Evolutionary conservation across 164 flowering plant species (phyloP), one percentile per base, ranked within the genome.

Genomic region (Cinnamomum chago): DNA sequence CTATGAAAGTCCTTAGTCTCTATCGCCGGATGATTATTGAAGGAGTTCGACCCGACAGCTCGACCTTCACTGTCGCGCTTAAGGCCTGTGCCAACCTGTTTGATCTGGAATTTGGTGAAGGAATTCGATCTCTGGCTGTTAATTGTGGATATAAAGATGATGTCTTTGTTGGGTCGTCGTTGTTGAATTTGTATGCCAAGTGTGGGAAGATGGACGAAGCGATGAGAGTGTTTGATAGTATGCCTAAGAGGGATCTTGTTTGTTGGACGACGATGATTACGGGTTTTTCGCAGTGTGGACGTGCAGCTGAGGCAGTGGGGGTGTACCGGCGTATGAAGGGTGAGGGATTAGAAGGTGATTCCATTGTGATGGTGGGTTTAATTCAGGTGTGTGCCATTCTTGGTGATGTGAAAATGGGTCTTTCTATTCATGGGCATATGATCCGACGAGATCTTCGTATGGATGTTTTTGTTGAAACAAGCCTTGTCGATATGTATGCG

Each of bases 401-500:
- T 24, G 79, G 83, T 23, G 75, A 76, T 70, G 10, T 58, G 27
- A 81, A 73, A 51, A 47, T 70, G 67, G 79, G 81, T 50, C 73
- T 70, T 52, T 81, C 83, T 50, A 66, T 76, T 78, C 81, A 81
- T 68, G 83, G 79, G 30, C 70, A 62, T 55, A 73, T 81, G 67
- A 78, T 81, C 1, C 68, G 83, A n/a, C 71, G 64, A 62, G 73
- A 76, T 6, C 10, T 78, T 72, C 58, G 58, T n/a, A 71, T 62
- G 74, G 83, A 78, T 62, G 76, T 81, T 76, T 81, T 81, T 14
- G 65, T 73, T 23, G 70, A 78, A 55, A 81, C 83, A 9, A 70
- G 81, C 68, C 72, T 81, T 6, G 75, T 81, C 17, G 83, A 81
- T 67, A 78, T 81, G 83, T 81, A 81, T 24, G 79, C 69, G 12